Percentiles rank a stretch among this genome's conserved stretches.
phyloP scores from a whole-genome alignment of 257 asterid genomes.

The Nicotiana undulata region DNA sequence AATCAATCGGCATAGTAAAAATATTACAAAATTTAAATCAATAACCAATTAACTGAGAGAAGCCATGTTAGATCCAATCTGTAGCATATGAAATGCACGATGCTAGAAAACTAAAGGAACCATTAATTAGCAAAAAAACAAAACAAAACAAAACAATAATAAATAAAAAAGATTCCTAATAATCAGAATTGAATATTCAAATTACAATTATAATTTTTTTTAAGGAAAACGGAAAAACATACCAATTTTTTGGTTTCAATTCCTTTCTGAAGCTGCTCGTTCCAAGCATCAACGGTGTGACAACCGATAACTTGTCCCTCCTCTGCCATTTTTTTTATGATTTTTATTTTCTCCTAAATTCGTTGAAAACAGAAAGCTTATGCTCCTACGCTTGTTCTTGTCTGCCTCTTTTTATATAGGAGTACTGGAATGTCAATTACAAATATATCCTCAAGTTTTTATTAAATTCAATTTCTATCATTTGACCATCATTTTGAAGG shows the following conservation, averaged over 20 bases:
- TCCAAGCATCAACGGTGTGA: slow-evolving; percentile 47
- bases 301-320: slow-evolving; percentile 46
- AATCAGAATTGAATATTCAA: background rate
- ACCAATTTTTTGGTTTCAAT: slow-evolving; percentile 40
- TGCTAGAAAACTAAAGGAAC: background rate
- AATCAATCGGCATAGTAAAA: too few relatives aligned
- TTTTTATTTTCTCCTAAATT: background rate
- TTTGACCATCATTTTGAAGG: too few relatives aligned
- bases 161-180: background rate
- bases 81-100: background rate
- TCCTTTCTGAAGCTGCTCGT: slow-evolving; percentile 40
- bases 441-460: too few relatives aligned
- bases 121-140: background rate
- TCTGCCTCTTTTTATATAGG: background rate
- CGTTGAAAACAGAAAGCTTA: background rate
- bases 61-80: too few relatives aligned
- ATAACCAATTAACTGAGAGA: too few relatives aligned
- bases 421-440: background rate
- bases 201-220: background rate
- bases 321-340: slow-evolving; percentile 17
- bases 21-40: too few relatives aligned
- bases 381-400: background rate
- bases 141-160: too few relatives aligned
- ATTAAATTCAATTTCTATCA: too few relatives aligned
- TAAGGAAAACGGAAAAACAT: background rate